These are phyloP conservation scores for Fagopyrum esculentum DNA, from an alignment of 148 eudicot genomes.

Conservation along the genomic window DNA sequence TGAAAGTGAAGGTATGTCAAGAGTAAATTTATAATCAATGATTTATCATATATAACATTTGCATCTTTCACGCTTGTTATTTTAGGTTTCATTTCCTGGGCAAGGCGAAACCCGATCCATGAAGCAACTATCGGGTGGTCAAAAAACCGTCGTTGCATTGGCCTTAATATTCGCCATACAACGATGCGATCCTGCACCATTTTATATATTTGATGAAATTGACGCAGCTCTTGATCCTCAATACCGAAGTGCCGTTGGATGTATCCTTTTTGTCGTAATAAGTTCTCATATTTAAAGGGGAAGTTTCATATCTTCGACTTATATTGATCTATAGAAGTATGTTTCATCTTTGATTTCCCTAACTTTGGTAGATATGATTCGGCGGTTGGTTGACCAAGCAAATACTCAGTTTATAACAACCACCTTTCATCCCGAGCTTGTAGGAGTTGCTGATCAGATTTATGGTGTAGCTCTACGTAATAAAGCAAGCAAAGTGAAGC, in stretches of 20 bases:
- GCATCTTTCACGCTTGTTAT: background rate
- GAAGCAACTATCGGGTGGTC: conserved; percentile 99
- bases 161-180: conserved; percentile 91
- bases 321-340: background rate
- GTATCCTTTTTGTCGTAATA: conserved; percentile 51
- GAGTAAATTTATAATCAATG: too few relatives aligned
- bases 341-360: background rate
- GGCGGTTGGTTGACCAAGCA: conserved; percentile 79
- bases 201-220: conserved; percentile 97
- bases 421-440: conserved; percentile 81
- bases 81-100: conserved; percentile 96
- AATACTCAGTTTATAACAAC: conserved; percentile 89
- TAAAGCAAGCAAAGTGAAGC: conserved; percentile 76
- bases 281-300: too few relatives aligned
- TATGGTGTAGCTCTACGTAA: conserved; percentile 85
- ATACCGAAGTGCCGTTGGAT: conserved; percentile 98
- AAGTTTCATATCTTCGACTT: too few relatives aligned
- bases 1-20: conserved; percentile 87
- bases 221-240: conserved; percentile 99
- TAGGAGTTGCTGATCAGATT: conserved; percentile 92
- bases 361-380: conserved; percentile 68
- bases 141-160: conserved; percentile 96
- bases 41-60: background rate
- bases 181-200: conserved; percentile 99
- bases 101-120: conserved; percentile 99